Conservation (phyloP, 768 basidiomycete species). For the Lactarius deliciosus region DNA sequence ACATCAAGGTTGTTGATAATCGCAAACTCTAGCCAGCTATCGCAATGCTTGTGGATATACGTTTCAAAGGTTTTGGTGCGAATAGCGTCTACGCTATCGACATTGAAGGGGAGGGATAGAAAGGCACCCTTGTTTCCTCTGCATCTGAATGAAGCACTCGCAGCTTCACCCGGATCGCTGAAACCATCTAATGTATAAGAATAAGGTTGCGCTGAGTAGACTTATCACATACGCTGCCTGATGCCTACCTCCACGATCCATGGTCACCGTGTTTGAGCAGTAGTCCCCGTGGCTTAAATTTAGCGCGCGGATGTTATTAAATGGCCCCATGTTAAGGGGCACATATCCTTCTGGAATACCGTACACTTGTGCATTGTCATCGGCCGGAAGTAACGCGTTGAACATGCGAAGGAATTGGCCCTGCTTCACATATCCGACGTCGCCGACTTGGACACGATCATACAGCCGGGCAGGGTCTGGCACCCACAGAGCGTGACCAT, state of each 20-base stretch:
- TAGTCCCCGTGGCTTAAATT: slow-evolving; percentile 8
- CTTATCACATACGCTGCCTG: slow-evolving; percentile 12
- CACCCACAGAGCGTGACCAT: slow-evolving; percentile 25
- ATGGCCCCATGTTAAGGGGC: slow-evolving; percentile 18
- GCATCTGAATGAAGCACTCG: slow-evolving; percentile 14
- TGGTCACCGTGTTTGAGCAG: slow-evolving; percentile 5
- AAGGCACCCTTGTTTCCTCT: slow-evolving; percentile 20
- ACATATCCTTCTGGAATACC: slow-evolving; percentile 9
- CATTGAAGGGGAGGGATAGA: slow-evolving; percentile 20
- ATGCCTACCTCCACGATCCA: not conserved
- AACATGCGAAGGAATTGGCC: slow-evolving; percentile 27
- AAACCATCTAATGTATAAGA: not conserved
- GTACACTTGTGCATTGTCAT: not conserved
- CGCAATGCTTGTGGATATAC: slow-evolving; percentile 27
- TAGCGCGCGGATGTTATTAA: slow-evolving; percentile 14
- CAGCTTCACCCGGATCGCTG: slow-evolving; percentile 7
- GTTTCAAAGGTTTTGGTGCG: slow-evolving; percentile 24
- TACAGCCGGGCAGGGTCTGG: slow-evolving; percentile 26
- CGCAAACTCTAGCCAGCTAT: slow-evolving; percentile 25
- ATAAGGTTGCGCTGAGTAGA: not conserved
- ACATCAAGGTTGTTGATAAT: not conserved
- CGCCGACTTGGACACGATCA: slow-evolving; percentile 24
- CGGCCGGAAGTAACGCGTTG: slow-evolving; percentile 21
- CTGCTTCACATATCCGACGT: slow-evolving; percentile 28
- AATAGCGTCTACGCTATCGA: slow-evolving; percentile 12